These are phyloP conservation scores for Rhizopus stolonifer DNA, from an alignment of 371 early-diverging fungal species.

Conservation along the genomic window DNA sequence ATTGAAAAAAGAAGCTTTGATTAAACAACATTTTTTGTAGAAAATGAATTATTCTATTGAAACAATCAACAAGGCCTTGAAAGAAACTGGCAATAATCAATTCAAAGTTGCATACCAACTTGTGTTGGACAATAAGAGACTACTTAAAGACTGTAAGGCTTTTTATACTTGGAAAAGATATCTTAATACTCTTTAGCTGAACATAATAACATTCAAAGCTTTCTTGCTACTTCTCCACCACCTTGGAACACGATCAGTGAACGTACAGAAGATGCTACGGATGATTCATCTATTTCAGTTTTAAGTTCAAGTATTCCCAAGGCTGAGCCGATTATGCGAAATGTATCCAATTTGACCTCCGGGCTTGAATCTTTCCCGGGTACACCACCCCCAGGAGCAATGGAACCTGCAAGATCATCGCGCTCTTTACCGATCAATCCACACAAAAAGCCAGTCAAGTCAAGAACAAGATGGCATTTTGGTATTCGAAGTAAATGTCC, in stretches of 20 bases:
- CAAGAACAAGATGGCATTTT: conserved; percentile 88
- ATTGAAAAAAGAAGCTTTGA: neutral
- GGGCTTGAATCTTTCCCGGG: conserved; percentile 38
- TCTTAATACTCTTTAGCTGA: conserved; percentile 16
- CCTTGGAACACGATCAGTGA: conserved; percentile 59
- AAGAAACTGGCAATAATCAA: conserved; percentile 82
- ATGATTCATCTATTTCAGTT: conserved; percentile 64
- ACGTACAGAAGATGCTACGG: conserved; percentile 18
- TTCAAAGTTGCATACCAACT: conserved; percentile 94
- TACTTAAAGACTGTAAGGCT: conserved; percentile 66
- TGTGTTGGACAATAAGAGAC: conserved; percentile 79
- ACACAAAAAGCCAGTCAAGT: conserved; percentile 31
- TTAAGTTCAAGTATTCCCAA: conserved; percentile 68
- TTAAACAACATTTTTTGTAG: conserved; percentile 31
- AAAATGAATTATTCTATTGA: conserved; percentile 79
- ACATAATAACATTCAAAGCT: conserved; percentile 59
- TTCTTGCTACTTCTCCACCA: conserved; percentile 66
- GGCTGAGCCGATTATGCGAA: conserved; percentile 27
- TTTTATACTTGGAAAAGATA: neutral
- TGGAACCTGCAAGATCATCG: conserved; percentile 24
- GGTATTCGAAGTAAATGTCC: conserved; percentile 92
- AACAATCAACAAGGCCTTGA: conserved; percentile 70
- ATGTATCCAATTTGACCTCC: conserved; percentile 23
- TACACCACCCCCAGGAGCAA: conserved; percentile 48
- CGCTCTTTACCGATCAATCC: conserved; percentile 29